phyloP scores from a whole-genome alignment of 1,284 basidiomycete genomes.

The Sanghuangporus weigelae region DNA sequence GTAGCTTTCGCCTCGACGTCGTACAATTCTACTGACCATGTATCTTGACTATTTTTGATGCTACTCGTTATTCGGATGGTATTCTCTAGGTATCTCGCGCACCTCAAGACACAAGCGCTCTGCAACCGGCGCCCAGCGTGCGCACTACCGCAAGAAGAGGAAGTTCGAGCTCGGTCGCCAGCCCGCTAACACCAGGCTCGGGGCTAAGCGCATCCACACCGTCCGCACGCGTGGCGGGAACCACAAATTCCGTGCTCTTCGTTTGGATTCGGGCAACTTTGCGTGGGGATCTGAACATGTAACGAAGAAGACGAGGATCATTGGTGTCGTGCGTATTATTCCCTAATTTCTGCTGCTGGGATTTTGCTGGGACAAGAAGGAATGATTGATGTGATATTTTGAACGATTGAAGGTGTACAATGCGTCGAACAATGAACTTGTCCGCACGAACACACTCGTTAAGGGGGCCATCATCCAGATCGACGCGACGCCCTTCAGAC shows the following conservation, averaged over 20 bases:
- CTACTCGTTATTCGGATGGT: not conserved
- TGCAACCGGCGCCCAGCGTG: conserved; percentile 87
- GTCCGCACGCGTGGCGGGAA: conserved; percentile 94
- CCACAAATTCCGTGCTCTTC: conserved; percentile 88
- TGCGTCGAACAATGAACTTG: conserved; percentile 97
- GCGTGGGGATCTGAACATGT: conserved; percentile 93
- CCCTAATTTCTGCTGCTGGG: not conserved
- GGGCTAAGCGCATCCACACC: conserved; percentile 86
- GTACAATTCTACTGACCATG: not conserved
- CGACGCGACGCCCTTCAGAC: conserved; percentile 95
- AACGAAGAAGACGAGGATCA: conserved; percentile 91
- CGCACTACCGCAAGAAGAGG: conserved; percentile 98
- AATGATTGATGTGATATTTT: not conserved
- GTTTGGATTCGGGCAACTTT: conserved; percentile 93
- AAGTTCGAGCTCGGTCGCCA: conserved; percentile 98
- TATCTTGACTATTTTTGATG: not conserved
- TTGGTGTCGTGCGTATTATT: conserved; percentile 72
- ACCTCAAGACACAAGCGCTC: conserved; percentile 95
- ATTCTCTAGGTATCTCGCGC: conserved; percentile 81
- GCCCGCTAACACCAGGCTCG: conserved; percentile 92
- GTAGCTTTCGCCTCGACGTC: not conserved
- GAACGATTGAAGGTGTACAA: conserved; percentile 78
- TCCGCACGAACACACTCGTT: conserved; percentile 96
- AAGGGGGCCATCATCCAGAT: conserved; percentile 93
- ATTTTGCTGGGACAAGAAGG: not conserved